Percentiles rank a stretch among this genome's conserved stretches.
These are phyloP conservation scores for Ophiosphaerella herpotricha DNA, from an alignment of 2,329 filamentous ascomycete species.

Conservation along the genomic window DNA sequence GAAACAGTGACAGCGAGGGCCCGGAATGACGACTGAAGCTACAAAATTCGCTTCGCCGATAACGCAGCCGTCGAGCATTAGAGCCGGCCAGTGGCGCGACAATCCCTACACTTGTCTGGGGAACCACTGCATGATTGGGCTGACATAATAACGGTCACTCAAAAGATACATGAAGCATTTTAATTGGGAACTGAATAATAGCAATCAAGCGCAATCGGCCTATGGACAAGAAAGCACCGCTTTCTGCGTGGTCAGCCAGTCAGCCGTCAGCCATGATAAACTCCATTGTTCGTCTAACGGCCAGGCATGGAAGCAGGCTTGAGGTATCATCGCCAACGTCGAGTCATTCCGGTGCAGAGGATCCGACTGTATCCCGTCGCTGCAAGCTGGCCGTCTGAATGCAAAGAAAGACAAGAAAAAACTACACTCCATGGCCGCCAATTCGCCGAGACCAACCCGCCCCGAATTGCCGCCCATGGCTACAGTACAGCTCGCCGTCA, in stretches of 20 bases:
- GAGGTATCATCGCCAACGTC: conserved; percentile 29
- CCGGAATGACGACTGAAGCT: conserved; percentile 26
- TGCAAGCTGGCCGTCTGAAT: conserved; percentile 34
- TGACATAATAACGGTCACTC: not conserved
- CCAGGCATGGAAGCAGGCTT: conserved; percentile 28
- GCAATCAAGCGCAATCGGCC: conserved; percentile 11
- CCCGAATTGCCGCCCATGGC: conserved; percentile 32
- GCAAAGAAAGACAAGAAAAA: conserved; percentile 45
- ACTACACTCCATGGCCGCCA: conserved; percentile 39
- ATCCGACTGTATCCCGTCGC: conserved; percentile 22
- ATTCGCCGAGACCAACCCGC: conserved; percentile 43
- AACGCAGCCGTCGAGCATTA: conserved; percentile 28
- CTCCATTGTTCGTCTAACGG: conserved; percentile 41
- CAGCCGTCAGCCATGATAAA: conserved; percentile 18
- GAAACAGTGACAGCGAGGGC: conserved; percentile 11
- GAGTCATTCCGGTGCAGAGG: conserved; percentile 19
- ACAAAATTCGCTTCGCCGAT: conserved; percentile 43
- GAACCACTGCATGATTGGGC: conserved; percentile 21
- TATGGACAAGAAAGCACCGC: conserved; percentile 27
- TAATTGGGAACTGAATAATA: not conserved
- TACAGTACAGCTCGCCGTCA: conserved; percentile 32
- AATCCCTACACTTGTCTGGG: conserved; percentile 19
- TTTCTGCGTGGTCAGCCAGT: not conserved
- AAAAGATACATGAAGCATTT: not conserved
- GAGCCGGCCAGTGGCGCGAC: conserved; percentile 25